Conservation (phyloP, 345 rosid species). For the Litchi chinensis region DNA sequence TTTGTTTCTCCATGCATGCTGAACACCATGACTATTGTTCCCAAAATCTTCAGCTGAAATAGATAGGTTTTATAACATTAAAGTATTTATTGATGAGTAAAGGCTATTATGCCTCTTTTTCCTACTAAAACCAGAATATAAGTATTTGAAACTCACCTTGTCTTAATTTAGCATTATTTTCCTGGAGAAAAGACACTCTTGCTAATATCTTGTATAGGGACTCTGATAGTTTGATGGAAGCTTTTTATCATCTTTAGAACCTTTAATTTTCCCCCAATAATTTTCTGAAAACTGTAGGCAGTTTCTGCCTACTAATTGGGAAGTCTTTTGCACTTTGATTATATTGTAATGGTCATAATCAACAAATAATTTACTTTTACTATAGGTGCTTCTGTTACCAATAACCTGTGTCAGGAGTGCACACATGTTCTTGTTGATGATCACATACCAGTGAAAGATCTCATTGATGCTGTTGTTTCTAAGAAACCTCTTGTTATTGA, state of each 20-base stretch:
- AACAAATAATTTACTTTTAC: constrained; percentile 6
- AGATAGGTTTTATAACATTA: neutral
- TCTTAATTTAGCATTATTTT: neutral
- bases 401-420: constrained; percentile 58
- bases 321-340: neutral
- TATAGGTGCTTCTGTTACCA: constrained; percentile 61
- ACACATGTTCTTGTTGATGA: constrained; percentile 72
- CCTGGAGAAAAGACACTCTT: neutral
- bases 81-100: neutral
- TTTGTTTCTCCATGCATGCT: neutral
- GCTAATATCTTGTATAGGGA: neutral
- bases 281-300: neutral
- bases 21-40: neutral
- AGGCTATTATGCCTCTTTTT: neutral
- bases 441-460: constrained; percentile 45
- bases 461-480: constrained; percentile 64
- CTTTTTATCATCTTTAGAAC: neutral
- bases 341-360: neutral
- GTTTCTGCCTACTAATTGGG: neutral
- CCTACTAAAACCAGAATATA: neutral
- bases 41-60: neutral
- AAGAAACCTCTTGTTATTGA: constrained; percentile 54
- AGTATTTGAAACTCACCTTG: neutral
- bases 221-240: neutral
- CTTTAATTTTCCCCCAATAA: neutral